phyloP scores from a whole-genome alignment of 176 grass and related monocot genomes.

The Oryza brachyantha region DNA sequence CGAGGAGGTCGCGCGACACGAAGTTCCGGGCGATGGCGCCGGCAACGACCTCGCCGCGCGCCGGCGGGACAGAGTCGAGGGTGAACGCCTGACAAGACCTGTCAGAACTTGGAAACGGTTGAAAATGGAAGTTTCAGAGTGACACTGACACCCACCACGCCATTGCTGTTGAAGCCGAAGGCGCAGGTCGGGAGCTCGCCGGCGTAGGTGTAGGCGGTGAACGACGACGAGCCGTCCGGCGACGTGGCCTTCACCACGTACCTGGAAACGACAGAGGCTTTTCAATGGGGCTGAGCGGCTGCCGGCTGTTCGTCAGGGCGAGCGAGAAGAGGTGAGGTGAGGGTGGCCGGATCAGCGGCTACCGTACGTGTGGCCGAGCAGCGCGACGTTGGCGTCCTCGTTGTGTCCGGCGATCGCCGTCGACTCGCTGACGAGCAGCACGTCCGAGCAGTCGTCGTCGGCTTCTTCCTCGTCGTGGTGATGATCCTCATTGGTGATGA shows the following conservation, averaged over 20 bases:
- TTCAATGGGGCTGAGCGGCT: too few species aligned
- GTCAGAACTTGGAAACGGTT: too few species aligned
- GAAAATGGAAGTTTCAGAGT: constrained; percentile 6
- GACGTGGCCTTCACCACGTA: constrained; percentile 58
- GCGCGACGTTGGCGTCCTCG: constrained; percentile 64
- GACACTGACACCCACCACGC: constrained; percentile 41
- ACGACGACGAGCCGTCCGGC: constrained; percentile 49
- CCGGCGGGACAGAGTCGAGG: constrained; percentile 73
- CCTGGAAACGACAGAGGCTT: too few species aligned
- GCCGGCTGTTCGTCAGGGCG: too few species aligned
- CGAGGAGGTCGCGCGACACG: constrained; percentile 64
- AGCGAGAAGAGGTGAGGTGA: too few species aligned
- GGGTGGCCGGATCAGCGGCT: too few species aligned
- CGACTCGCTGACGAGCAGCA: constrained; percentile 59
- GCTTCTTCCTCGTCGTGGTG: neutral
- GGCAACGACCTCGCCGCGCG: constrained; percentile 44
- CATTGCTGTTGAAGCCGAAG: constrained; percentile 87
- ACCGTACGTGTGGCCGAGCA: constrained; percentile 76
- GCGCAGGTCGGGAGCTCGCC: constrained; percentile 89
- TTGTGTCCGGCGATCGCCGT: constrained; percentile 73
- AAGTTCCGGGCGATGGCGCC: constrained; percentile 63
- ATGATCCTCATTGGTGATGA: constrained; percentile 21
- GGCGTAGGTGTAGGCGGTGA: constrained; percentile 75
- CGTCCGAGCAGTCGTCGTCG: constrained; percentile 69
- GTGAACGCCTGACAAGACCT: constrained; percentile 64